Evolutionary conservation across 345 rosid genomes (phyloP).

Genomic region (Zanthoxylum bungeanum): DNA sequence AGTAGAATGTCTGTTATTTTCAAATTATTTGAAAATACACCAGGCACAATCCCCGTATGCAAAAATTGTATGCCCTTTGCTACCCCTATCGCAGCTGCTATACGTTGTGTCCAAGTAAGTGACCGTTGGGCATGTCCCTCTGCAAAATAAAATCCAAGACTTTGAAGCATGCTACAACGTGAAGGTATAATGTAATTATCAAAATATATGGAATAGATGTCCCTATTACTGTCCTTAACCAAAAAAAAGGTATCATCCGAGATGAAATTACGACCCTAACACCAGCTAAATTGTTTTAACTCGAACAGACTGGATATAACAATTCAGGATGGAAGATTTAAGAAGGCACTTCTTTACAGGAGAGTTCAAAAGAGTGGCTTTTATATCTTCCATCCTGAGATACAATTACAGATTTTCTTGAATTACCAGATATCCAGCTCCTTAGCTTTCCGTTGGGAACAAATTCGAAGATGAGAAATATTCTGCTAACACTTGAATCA

Average conservation of each 20-base stretch:
- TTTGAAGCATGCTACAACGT: neutral
- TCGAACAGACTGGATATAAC: too few species aligned
- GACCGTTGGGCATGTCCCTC: conserved; percentile 40
- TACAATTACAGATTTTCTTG: conserved; percentile 1
- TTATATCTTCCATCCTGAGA: neutral
- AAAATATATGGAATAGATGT: too few species aligned
- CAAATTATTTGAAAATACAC: conserved; percentile 72
- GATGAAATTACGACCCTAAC: too few species aligned
- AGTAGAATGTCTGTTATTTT: conserved; percentile 77
- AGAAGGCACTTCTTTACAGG: neutral
- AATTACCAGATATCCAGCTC: conserved; percentile 85
- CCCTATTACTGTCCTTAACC: too few species aligned
- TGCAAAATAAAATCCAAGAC: conserved; percentile 27
- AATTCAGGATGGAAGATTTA: neutral
- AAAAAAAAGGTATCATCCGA: too few species aligned
- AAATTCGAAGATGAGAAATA: conserved; percentile 80
- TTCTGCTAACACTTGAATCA: conserved; percentile 92
- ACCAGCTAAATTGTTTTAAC: too few species aligned
- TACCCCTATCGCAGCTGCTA: conserved; percentile 77
- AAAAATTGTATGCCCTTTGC: conserved; percentile 88
- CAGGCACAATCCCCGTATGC: conserved; percentile 90
- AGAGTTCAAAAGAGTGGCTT: neutral
- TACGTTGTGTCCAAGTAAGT: conserved; percentile 79
- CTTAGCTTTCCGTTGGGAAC: conserved; percentile 84
- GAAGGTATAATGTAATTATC: neutral